A percentile compares a stretch with the other conserved stretches of the same genome.
Conservation (phyloP, 441 rosid genomes). For the Erysimum pusillum region DNA sequence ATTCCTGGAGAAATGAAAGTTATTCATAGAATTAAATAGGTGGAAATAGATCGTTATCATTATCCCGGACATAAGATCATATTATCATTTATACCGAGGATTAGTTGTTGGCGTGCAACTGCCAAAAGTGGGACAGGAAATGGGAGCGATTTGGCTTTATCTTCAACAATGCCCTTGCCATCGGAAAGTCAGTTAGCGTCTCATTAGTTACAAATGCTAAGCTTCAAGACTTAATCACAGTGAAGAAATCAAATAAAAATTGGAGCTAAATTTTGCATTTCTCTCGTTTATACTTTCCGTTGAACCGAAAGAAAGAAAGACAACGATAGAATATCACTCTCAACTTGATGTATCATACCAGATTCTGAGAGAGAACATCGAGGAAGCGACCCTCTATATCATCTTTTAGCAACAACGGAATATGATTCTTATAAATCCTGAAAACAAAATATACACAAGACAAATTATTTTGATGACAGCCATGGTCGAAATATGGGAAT, state of each 20-base stretch:
- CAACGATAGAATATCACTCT: slow-evolving; percentile 2
- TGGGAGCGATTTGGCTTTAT: slow-evolving; percentile 73
- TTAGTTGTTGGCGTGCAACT: slow-evolving; percentile 85
- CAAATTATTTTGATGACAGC: slow-evolving; percentile 2
- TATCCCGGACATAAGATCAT: slow-evolving; percentile 14
- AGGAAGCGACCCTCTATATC: slow-evolving; percentile 60
- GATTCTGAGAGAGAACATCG: slow-evolving; percentile 61
- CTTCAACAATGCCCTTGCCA: slow-evolving; percentile 73
- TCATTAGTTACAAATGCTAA: slow-evolving; percentile 40
- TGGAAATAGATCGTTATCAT: slow-evolving; percentile 21
- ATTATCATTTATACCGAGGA: slow-evolving; percentile 64
- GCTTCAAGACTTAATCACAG: slow-evolving; percentile 25
- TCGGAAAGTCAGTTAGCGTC: slow-evolving; percentile 40
- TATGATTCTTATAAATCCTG: slow-evolving; percentile 87
- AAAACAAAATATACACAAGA: slow-evolving; percentile 32
- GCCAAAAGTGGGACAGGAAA: slow-evolving; percentile 92
- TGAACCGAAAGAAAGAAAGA: slow-evolving; percentile 3
- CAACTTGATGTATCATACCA: slow-evolving; percentile 60
- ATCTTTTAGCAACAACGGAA: slow-evolving; percentile 70
- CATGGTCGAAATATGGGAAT: slow-evolving; percentile 17
- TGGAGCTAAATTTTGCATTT: neutral
- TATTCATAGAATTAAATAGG: slow-evolving; percentile 31
- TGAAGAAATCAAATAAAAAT: neutral
- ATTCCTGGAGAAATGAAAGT: slow-evolving; percentile 61
- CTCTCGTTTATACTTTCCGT: neutral